Percentiles rank a stretch among this genome's conserved stretches.
Evolutionary conservation across 2,329 filamentous ascomycete species (phyloP).

Genomic region (Aspergillus terreus): DNA sequence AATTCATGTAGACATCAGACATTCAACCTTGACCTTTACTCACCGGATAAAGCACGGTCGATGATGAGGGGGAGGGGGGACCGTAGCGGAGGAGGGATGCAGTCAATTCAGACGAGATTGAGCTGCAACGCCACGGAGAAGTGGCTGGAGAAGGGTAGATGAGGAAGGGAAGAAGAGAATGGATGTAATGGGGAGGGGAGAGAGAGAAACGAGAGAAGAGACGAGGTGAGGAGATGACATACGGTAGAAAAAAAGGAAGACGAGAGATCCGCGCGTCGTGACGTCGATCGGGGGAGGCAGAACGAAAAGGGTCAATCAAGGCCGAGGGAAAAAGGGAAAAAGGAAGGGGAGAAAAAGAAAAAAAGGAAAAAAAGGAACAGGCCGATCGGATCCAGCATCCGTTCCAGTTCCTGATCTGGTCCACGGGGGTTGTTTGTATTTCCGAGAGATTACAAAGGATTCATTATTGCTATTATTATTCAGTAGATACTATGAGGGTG

Average conservation of each 20-base stretch:
- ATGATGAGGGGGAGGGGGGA: not conserved
- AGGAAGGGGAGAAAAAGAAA: not conserved
- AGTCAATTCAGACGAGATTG: not conserved
- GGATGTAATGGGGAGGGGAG: not conserved
- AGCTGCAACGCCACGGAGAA: not conserved
- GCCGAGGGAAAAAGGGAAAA: not conserved
- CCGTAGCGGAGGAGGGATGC: not conserved
- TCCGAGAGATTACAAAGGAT: too few relatives aligned
- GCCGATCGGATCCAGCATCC: too few relatives aligned
- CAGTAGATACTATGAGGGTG: too few relatives aligned
- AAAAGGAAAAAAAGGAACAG: not conserved
- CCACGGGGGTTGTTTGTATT: too few relatives aligned
- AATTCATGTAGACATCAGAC: not conserved
- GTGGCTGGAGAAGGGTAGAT: not conserved
- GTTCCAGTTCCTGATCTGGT: too few relatives aligned
- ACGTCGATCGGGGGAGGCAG: conserved; percentile 4
- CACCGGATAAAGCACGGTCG: not conserved
- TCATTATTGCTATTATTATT: too few relatives aligned
- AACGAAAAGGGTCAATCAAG: not conserved
- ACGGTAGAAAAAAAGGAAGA: not conserved
- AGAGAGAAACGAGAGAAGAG: not conserved
- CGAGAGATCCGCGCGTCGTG: conserved; percentile 4
- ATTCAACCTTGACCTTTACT: too few relatives aligned
- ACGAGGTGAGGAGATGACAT: not conserved
- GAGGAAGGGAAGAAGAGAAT: not conserved